Evolutionary conservation across 2,329 filamentous ascomycete species (phyloP).

Genomic region (Orbilia brochopaga): DNA sequence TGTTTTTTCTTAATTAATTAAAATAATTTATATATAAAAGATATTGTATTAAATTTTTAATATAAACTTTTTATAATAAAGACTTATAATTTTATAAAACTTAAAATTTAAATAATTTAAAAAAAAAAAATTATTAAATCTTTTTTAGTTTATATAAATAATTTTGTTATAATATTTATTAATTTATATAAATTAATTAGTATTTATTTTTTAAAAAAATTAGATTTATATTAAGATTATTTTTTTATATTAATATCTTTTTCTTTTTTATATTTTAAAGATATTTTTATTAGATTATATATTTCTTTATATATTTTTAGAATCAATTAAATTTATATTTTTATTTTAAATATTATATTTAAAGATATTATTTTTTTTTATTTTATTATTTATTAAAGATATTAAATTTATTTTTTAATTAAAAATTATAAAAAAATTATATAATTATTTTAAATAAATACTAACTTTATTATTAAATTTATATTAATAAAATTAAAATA

Average conservation of each 20-base stretch:
- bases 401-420: not conserved
- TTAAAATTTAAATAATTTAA: too few species aligned
- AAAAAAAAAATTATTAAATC: constrained; percentile 3
- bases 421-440: constrained; percentile 3
- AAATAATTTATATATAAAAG: not conserved
- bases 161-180: not conserved
- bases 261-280: not conserved
- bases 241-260: not conserved
- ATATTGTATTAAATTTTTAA: not conserved
- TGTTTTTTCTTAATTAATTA: not conserved
- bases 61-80: constrained; percentile 5
- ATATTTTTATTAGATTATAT: not conserved
- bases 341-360: not conserved
- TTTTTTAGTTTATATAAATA: not conserved
- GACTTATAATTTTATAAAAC: not conserved
- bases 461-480: not conserved
- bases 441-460: not conserved
- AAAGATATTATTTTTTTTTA: not conserved
- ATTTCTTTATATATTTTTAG: not conserved
- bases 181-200: not conserved
- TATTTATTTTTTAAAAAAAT: not conserved
- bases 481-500: not conserved
- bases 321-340: not conserved
- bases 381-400: not conserved
- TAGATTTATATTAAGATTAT: not conserved